Base-by-base conservation (phyloP, 2,329 filamentous ascomycete genomes). In the Fusarium stilboides region DNA sequence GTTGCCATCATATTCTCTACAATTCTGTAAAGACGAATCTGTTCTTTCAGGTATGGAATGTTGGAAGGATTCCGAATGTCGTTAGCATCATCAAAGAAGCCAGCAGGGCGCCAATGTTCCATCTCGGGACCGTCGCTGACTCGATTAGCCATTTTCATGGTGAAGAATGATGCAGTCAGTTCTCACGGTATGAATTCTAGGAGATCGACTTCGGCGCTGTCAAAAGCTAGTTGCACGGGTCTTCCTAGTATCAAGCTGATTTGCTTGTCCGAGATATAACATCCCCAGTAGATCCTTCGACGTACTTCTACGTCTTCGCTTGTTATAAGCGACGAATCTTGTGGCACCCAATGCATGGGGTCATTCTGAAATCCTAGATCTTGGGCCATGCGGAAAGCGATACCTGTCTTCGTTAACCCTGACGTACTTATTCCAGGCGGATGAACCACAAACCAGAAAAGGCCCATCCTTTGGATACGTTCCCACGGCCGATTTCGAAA, bases 351-450 rank as follows among this genome's bases (percentile, higher is more conserved):
- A 1, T 57, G 54, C 47, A 57, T 22, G 5, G 55, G 55, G 24
- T 57, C 55, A n/a, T 31, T 54, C 5, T 57, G 55, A 36, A 54
- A 57, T 0, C 55, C 55, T 10, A 57, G 2, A 10, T 57, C 55
- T 20, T 57, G 55, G 2, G 55, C 55, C 55, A 57, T 57, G 4
- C 55, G 55, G 9, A 57, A 57, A 1, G 55, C 55, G 4, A 57
- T 57, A 5, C 55, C 55, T 57, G 5, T 20, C 12, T 13, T 24
- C 3, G 4, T 57, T 5, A 53, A 12, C 6, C 5, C 6, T 15
- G 20, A 9, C 0, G 9, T 19, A 1, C 0, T 2, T 1, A 4
- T 1, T 13, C 4, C 10, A 7, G 0, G 8, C 8, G 26, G 2
- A 8, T 9, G 26, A 28, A 28, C 26, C 8, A 9, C 22, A 4